Evolutionary conservation across 768 basidiomycete species (phyloP).

Genomic region (Gymnopilus junonius): DNA sequence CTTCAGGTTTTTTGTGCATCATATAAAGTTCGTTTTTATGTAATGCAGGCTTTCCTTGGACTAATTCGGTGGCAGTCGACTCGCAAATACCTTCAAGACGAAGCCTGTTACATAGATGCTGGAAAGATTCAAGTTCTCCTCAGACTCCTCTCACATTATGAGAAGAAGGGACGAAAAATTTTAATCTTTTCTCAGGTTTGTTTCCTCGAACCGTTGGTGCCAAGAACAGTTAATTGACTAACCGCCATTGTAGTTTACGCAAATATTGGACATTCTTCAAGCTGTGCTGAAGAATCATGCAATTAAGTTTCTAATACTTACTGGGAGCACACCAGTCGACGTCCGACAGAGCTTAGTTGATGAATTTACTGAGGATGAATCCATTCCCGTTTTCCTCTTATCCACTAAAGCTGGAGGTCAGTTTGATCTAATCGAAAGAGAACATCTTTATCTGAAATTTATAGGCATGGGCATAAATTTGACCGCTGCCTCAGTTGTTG

Average conservation of each 20-base stretch:
- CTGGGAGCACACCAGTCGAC: constrained; percentile 93
- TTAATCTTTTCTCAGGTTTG: constrained; percentile 92
- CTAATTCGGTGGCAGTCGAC: constrained; percentile 51
- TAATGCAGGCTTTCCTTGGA: neutral
- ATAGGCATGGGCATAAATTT: constrained; percentile 93
- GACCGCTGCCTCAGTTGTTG: constrained; percentile 93
- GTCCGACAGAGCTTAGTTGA: constrained; percentile 93
- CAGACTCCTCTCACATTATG: constrained; percentile 70
- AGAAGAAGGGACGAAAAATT: constrained; percentile 73
- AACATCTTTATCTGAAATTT: neutral
- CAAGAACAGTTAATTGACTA: neutral
- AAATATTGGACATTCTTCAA: constrained; percentile 93
- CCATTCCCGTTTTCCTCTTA: constrained; percentile 87
- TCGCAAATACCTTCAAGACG: constrained; percentile 72
- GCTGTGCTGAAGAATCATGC: constrained; percentile 73
- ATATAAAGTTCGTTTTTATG: constrained; percentile 71
- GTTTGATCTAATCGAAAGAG: constrained; percentile 8
- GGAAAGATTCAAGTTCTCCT: constrained; percentile 85
- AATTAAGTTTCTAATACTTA: constrained; percentile 81
- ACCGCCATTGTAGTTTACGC: constrained; percentile 73
- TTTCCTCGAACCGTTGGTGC: neutral
- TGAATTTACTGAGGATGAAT: constrained; percentile 89
- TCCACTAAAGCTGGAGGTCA: constrained; percentile 88
- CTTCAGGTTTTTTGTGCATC: constrained; percentile 83
- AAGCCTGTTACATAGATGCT: constrained; percentile 80